These are phyloP conservation scores for Nitzschia sp. DNA, from an alignment of 108 stramenopile species.

Conservation along the genomic window DNA sequence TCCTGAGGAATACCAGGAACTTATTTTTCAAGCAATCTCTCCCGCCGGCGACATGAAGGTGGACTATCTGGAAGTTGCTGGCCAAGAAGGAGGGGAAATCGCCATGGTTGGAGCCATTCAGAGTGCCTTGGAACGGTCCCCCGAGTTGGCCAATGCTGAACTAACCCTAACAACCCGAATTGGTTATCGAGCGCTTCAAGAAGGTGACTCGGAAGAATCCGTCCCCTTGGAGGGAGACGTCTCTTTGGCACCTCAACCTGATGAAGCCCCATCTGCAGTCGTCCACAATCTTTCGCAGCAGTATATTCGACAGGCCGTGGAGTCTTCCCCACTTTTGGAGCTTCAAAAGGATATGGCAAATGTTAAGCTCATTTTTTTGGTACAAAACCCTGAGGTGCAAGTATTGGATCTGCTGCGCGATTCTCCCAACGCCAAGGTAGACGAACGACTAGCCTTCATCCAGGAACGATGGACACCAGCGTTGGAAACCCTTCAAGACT, in stretches of 20 bases:
- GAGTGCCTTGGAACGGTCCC: constrained; percentile 23
- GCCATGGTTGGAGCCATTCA: constrained; percentile 43
- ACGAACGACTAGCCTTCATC: constrained; percentile 47
- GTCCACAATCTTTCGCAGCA: constrained; percentile 53
- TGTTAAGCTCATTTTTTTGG: constrained; percentile 46
- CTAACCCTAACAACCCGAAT: constrained; percentile 52
- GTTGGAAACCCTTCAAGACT: constrained; percentile 59
- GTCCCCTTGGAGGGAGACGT: constrained; percentile 28
- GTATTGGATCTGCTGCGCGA: constrained; percentile 49
- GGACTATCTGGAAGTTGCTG: constrained; percentile 41
- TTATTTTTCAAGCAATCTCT: constrained; percentile 34
- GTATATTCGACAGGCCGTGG: constrained; percentile 48
- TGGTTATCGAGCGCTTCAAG: constrained; percentile 60
- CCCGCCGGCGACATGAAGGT: constrained; percentile 9
- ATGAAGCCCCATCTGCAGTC: neutral
- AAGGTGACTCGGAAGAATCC: neutral
- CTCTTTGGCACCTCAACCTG: neutral
- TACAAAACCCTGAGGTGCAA: constrained; percentile 75
- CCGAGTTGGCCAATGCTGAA: constrained; percentile 14
- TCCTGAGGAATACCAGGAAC: constrained; percentile 32
- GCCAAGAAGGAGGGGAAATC: constrained; percentile 55
- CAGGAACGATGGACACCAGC: constrained; percentile 57
- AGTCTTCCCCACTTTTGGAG: constrained; percentile 53
- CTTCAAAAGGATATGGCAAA: constrained; percentile 35
- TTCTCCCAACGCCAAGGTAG: constrained; percentile 26